A percentile compares a stretch with the other conserved stretches of the same genome.
Evolutionary conservation across 2,329 filamentous ascomycete species (phyloP).

Genomic region (Pseudogymnoascus sp.): DNA sequence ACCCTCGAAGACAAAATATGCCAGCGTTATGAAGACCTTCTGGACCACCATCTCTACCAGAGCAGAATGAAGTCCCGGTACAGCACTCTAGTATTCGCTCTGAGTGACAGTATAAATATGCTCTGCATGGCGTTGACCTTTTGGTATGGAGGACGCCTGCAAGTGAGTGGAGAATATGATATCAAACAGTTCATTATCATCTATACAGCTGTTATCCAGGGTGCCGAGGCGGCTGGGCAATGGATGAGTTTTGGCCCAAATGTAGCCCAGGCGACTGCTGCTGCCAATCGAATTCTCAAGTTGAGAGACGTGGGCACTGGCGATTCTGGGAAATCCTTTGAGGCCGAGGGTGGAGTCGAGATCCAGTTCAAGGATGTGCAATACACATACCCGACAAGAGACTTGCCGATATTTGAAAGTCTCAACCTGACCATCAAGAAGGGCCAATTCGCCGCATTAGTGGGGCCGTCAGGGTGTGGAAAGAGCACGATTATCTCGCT

Average conservation of each 20-base stretch:
- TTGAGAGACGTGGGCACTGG: conserved; percentile 20
- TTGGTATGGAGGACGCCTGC: conserved; percentile 43
- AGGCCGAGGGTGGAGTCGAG: conserved; percentile 40
- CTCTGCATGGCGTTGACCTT: conserved; percentile 53
- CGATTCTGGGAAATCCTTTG: conserved; percentile 9
- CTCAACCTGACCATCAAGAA: conserved; percentile 59
- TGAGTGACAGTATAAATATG: conserved; percentile 49
- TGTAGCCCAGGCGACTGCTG: conserved; percentile 51
- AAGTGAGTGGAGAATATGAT: conserved; percentile 35
- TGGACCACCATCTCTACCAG: conserved; percentile 41
- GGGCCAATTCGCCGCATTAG: conserved; percentile 63
- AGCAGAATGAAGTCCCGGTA: conserved; percentile 43
- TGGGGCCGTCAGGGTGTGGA: conserved; percentile 62
- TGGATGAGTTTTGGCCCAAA: conserved; percentile 49
- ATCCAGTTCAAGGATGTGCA: conserved; percentile 51
- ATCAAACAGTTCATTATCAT: conserved; percentile 46
- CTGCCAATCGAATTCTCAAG: conserved; percentile 52
- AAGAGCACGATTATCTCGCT: conserved; percentile 64
- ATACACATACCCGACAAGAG: conserved; percentile 55
- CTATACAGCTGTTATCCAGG: conserved; percentile 46
- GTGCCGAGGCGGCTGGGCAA: conserved; percentile 46
- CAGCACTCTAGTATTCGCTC: conserved; percentile 45
- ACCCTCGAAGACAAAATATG: conserved; percentile 55
- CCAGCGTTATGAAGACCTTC: conserved; percentile 40
- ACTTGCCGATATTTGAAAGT: conserved; percentile 51